Base-by-base conservation (phyloP, 2,329 filamentous ascomycete species). In the Triangularia verruculosa region DNA sequence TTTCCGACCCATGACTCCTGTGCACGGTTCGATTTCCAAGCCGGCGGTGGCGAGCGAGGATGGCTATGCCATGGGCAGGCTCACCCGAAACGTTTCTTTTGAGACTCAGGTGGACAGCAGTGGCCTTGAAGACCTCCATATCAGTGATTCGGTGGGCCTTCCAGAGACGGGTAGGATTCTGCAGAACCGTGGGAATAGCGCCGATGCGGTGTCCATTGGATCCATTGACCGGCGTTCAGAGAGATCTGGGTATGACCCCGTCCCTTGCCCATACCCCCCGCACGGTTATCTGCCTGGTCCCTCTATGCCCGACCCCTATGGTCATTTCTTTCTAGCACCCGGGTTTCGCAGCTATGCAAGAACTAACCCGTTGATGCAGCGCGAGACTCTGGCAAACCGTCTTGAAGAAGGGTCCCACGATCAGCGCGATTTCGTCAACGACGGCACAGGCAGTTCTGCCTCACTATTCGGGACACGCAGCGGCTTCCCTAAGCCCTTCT, bases 391-490 rank as follows among this genome's bases (percentile, higher is more conserved):
- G 79, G 82, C 79, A 81, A 65, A 77, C 74, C 15, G 78, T 85
- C 75, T 70, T 83, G 68, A 83, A 81, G 72, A 83, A 80, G 68
- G 80, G 80, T n/a, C 78, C 81, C 34, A 75, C 82, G 12, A 83
- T 80, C 64, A 79, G 82, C 57, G 76, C 82, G 9, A 74, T 86
- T 56, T 83, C 82, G 2, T 81, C 83, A 3, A 81, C 79, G 53
- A 85, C 82, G 12, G 83, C 80, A 7, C 82, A 80, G 27, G 83
- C 82, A n/a, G 78, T 82, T 52, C 73, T 86, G 54, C 83, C 83
- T 15, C 81, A 83, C 30, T 85, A 83, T 62, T 72, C 77, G 9
- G 82, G 83, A 17, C 76, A 84, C 69, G 83, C 83, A 22, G 80
- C 82, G 9, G 82, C 82, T 25, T 73, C 72, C 24, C 63, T 74